A percentile compares a stretch with the other conserved stretches of the same genome.
Conservation (phyloP, 495 filamentous ascomycete species). For the Diplogelasinospora grovesii region DNA sequence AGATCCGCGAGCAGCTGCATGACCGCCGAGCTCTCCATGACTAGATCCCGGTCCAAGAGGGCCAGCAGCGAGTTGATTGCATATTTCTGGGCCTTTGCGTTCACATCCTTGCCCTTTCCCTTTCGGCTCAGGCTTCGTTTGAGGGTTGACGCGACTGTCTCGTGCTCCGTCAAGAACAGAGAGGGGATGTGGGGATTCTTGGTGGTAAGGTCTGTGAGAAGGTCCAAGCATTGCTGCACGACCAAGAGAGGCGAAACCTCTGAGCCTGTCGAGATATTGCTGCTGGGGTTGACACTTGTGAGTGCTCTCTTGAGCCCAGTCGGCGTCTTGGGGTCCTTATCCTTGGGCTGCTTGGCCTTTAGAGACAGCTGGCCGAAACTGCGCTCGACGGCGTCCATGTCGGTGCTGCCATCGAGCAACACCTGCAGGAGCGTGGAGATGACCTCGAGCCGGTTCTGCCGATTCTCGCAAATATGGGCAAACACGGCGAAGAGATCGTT, state of each 20-base stretch:
- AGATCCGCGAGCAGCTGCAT: conserved; percentile 90
- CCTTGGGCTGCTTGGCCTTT: conserved; percentile 73
- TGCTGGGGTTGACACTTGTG: conserved; percentile 44
- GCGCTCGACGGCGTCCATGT: conserved; percentile 87
- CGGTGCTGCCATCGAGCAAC: conserved; percentile 90
- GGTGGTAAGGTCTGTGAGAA: conserved; percentile 70
- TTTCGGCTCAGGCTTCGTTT: conserved; percentile 74
- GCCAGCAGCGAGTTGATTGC: conserved; percentile 84
- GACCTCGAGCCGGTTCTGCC: conserved; percentile 90
- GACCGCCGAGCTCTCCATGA: conserved; percentile 89
- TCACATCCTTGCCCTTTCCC: conserved; percentile 83
- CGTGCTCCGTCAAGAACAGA: conserved; percentile 95
- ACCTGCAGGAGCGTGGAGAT: conserved; percentile 88
- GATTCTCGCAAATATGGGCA: conserved; percentile 83
- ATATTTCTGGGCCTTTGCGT: conserved; percentile 73
- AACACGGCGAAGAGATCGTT: conserved; percentile 78
- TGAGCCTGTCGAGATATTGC: conserved; percentile 47
- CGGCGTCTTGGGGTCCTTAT: conserved; percentile 67
- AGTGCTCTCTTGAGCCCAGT: conserved; percentile 64
- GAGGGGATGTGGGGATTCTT: conserved; percentile 77
- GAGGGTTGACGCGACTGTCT: conserved; percentile 58
- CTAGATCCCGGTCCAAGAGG: conserved; percentile 81
- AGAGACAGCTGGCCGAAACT: conserved; percentile 91
- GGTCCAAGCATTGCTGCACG: conserved; percentile 85
- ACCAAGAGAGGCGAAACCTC: conserved; percentile 92